Evolutionary conservation across 2,329 filamentous ascomycete species (phyloP).

Genomic region (Cordyceps tenuipes): DNA sequence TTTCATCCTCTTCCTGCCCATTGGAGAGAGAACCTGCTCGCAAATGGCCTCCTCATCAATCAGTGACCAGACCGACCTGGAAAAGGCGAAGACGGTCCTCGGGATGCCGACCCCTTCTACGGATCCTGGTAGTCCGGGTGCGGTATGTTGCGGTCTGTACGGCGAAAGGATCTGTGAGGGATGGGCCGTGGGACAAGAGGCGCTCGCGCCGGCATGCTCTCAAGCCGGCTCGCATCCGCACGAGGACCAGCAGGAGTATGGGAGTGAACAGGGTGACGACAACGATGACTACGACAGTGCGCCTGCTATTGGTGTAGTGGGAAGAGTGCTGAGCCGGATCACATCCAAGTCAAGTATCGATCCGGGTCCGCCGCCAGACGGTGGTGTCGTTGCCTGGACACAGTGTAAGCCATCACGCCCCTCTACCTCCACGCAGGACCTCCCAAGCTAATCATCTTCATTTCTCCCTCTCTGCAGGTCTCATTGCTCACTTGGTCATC

Average conservation of each 20-base stretch:
- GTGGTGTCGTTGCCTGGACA: constrained; percentile 39
- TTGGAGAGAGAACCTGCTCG: neutral
- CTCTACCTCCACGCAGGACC: neutral
- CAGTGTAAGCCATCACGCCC: constrained; percentile 25
- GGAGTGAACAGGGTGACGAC: neutral
- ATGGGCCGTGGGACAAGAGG: constrained; percentile 10
- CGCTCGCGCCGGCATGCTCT: constrained; percentile 2
- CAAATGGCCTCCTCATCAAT: neutral
- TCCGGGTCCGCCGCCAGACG: constrained; percentile 42
- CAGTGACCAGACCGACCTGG: neutral
- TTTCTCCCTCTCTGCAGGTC: constrained; percentile 9
- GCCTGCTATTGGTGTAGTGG: constrained; percentile 18
- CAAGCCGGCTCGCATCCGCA: neutral
- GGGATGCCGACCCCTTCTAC: no score
- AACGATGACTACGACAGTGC: constrained; percentile 4
- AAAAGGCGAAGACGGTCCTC: neutral
- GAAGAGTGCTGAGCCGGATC: constrained; percentile 32
- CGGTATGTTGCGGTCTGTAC: neutral
- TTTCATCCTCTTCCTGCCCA: no score
- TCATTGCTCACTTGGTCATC: constrained; percentile 33
- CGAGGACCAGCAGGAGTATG: neutral
- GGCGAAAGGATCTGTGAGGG: neutral
- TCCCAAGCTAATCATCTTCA: neutral
- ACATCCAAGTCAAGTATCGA: constrained; percentile 32
- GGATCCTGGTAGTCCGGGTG: neutral